A percentile compares a stretch with the other conserved stretches of the same genome.
These are phyloP conservation scores for Dioscorea cayenensis DNA, from an alignment of 116 monocot species.

Conservation along the genomic window DNA sequence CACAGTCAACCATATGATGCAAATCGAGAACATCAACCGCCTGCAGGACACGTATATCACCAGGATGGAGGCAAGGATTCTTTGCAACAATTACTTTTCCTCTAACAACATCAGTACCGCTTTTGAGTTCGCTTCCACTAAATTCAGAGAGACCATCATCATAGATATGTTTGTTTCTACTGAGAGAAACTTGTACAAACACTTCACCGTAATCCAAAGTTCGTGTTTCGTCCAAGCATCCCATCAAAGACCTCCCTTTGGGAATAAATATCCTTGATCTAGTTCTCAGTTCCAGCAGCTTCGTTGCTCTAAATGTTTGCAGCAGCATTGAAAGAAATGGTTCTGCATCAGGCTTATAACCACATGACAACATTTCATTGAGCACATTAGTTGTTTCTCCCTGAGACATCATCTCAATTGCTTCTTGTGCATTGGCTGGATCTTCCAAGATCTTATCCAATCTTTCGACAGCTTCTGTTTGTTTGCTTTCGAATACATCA, in stretches of 20 bases:
- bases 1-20: slow-evolving; percentile 49
- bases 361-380: slow-evolving; percentile 67
- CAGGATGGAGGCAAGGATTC: slow-evolving; percentile 68
- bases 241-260: slow-evolving; percentile 84
- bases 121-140: slow-evolving; percentile 15
- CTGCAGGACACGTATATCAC: slow-evolving; percentile 25
- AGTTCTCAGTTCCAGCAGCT: slow-evolving; percentile 63
- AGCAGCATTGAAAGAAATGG: slow-evolving; percentile 83
- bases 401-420: slow-evolving; percentile 46
- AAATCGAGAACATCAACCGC: slow-evolving; percentile 33
- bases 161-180: slow-evolving; percentile 10
- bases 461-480: slow-evolving; percentile 42
- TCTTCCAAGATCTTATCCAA: slow-evolving; percentile 55
- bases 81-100: slow-evolving; percentile 83
- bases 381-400: slow-evolving; percentile 71
- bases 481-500: slow-evolving; percentile 57
- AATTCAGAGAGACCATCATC: slow-evolving; percentile 19
- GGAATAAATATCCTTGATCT: slow-evolving; percentile 73
- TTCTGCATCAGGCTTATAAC: slow-evolving; percentile 66
- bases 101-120: slow-evolving; percentile 21
- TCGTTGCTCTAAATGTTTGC: slow-evolving; percentile 60
- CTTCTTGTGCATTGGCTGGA: slow-evolving; percentile 47
- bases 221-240: slow-evolving; percentile 87
- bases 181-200: slow-evolving; percentile 60
- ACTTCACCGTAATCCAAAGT: slow-evolving; percentile 77